A percentile compares a stretch with the other conserved stretches of the same genome.
These are phyloP conservation scores for Heliamphora pulchella DNA, from an alignment of 179 eudicot genomes.

Conservation along the genomic window DNA sequence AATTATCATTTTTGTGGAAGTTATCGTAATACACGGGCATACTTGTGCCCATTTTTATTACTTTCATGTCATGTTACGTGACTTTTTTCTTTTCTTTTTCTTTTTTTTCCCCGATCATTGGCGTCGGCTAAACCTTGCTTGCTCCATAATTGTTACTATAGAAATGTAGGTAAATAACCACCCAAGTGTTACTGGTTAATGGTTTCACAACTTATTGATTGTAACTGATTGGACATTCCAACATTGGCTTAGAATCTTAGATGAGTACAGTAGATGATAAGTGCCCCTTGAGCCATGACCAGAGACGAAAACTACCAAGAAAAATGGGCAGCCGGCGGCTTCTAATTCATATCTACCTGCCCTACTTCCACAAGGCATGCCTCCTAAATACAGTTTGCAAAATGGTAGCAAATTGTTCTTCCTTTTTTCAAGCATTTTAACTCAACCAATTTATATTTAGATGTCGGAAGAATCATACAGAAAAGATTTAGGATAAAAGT, in stretches of 20 bases:
- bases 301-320: neutral
- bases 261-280: constrained; percentile 3
- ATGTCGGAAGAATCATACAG: too few relatives aligned
- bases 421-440: constrained; percentile 14
- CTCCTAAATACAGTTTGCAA: neutral
- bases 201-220: neutral
- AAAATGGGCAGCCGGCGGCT: constrained; percentile 35
- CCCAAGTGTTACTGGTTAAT: neutral
- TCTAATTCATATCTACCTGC: constrained; percentile 21
- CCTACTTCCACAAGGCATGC: constrained; percentile 20
- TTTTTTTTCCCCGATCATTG: neutral
- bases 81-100: neutral
- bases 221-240: neutral
- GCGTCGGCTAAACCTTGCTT: neutral
- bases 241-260: neutral
- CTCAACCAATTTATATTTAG: constrained; percentile 13
- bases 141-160: neutral
- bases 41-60: neutral
- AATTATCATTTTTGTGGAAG: neutral
- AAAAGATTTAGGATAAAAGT: too few relatives aligned
- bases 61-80: neutral
- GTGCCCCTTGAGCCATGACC: neutral
- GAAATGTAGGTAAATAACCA: neutral
- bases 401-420: constrained; percentile 3
- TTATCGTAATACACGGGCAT: neutral